Evolutionary conservation across 1,284 basidiomycete species (phyloP).

Genomic region (Cryptococcus sp.): DNA sequence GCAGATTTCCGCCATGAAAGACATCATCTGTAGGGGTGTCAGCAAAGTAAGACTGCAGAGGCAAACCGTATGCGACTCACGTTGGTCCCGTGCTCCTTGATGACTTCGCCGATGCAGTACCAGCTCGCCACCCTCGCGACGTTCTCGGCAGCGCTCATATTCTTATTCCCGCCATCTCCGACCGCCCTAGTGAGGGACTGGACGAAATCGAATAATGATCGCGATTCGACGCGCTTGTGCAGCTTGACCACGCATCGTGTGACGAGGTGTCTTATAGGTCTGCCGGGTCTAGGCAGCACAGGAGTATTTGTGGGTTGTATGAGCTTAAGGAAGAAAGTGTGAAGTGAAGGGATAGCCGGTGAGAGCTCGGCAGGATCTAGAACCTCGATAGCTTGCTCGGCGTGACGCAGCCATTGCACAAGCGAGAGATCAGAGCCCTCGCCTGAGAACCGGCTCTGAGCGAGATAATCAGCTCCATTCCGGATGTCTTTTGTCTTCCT

Average conservation of each 20-base stretch:
- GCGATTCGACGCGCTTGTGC: conserved; percentile 80
- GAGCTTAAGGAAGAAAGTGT: conserved; percentile 47
- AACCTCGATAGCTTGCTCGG: conserved; percentile 47
- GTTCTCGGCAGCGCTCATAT: conserved; percentile 59
- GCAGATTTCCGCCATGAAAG: conserved; percentile 82
- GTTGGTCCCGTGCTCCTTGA: conserved; percentile 78
- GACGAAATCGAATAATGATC: conserved; percentile 83
- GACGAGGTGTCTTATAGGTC: conserved; percentile 76
- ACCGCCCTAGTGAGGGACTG: conserved; percentile 74
- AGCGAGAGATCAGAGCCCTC: conserved; percentile 48
- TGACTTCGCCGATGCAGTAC: conserved; percentile 83
- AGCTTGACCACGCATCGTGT: conserved; percentile 74
- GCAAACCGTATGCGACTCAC: conserved; percentile 54
- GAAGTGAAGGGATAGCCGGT: conserved; percentile 31
- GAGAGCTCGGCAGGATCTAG: conserved; percentile 27
- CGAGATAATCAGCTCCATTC: conserved; percentile 2
- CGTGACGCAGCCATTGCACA: conserved; percentile 45
- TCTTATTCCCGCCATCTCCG: conserved; percentile 57
- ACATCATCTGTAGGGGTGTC: conserved; percentile 72
- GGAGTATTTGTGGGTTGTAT: conserved; percentile 33
- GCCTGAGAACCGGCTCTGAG: conserved; percentile 42
- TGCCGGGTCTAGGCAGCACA: conserved; percentile 72
- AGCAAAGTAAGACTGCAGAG: too few species aligned
- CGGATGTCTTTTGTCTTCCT: not conserved
- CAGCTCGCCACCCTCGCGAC: conserved; percentile 61